Conservation (phyloP, 2,329 filamentous ascomycete species). For the Sclerotinia spermophila region DNA sequence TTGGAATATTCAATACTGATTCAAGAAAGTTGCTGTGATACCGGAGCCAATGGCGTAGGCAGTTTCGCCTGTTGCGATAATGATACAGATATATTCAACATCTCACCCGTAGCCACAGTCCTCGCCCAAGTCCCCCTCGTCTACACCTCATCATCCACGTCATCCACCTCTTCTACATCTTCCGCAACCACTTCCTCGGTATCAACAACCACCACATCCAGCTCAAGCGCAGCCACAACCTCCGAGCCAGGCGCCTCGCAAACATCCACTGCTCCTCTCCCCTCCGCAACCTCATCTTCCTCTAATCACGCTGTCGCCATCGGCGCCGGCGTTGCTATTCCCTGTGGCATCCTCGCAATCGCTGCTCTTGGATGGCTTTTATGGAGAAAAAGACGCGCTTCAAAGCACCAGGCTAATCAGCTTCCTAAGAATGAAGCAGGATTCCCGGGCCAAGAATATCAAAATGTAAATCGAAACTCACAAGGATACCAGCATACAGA, state of each 20-base stretch:
- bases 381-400: background rate
- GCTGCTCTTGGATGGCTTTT: background rate
- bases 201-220: background rate
- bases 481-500: background rate
- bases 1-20: background rate
- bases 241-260: background rate
- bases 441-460: background rate
- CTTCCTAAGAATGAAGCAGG: background rate
- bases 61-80: slow-evolving; percentile 16
- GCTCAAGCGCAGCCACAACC: background rate
- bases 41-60: slow-evolving; percentile 4
- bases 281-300: background rate
- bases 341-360: background rate
- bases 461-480: background rate
- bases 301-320: background rate
- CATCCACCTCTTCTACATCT: background rate
- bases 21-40: slow-evolving; percentile 13
- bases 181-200: background rate
- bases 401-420: background rate
- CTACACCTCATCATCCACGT: slow-evolving; percentile 1
- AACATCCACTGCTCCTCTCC: background rate
- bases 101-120: background rate
- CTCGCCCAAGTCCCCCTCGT: slow-evolving; percentile 10
- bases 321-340: background rate
- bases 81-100: slow-evolving; percentile 3